These are phyloP conservation scores for Tephrocybe sp. DNA, from an alignment of 768 basidiomycete genomes.

Conservation along the genomic window DNA sequence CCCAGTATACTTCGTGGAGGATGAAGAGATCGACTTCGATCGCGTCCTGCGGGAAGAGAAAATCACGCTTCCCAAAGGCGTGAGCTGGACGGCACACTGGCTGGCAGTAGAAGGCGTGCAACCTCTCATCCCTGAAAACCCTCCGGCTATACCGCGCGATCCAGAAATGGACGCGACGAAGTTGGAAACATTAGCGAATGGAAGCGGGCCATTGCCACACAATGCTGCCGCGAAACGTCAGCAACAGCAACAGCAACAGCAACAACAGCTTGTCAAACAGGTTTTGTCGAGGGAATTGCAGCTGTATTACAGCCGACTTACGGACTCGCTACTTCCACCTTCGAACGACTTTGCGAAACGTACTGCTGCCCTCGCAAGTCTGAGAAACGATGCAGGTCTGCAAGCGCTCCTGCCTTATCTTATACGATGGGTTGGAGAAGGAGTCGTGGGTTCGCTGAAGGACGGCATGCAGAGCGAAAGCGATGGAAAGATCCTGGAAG, in stretches of 20 bases:
- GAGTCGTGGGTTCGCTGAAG: conserved; percentile 67
- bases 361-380: conserved; percentile 85
- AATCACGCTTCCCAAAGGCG: conserved; percentile 75
- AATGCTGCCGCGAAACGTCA: conserved; percentile 33
- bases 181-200: conserved; percentile 24
- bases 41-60: conserved; percentile 86
- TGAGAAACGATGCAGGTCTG: conserved; percentile 87
- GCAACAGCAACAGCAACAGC: conserved; percentile 51
- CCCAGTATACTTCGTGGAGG: conserved; percentile 89
- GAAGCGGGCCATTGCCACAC: conserved; percentile 15
- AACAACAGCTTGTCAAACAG: conserved; percentile 84
- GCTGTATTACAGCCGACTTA: conserved; percentile 91
- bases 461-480: conserved; percentile 57
- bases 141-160: conserved; percentile 22
- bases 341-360: conserved; percentile 69
- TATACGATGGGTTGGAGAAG: conserved; percentile 93
- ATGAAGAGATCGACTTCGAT: conserved; percentile 97
- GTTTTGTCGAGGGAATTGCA: conserved; percentile 93
- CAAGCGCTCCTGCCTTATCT: conserved; percentile 92
- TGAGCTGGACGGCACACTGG: conserved; percentile 95
- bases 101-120: conserved; percentile 97
- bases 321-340: conserved; percentile 77
- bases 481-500: conserved; percentile 74
- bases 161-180: conserved; percentile 32
- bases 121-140: conserved; percentile 24